Conservation (phyloP, 148 eudicot genomes). For the Vaccinium vitisidaea region DNA sequence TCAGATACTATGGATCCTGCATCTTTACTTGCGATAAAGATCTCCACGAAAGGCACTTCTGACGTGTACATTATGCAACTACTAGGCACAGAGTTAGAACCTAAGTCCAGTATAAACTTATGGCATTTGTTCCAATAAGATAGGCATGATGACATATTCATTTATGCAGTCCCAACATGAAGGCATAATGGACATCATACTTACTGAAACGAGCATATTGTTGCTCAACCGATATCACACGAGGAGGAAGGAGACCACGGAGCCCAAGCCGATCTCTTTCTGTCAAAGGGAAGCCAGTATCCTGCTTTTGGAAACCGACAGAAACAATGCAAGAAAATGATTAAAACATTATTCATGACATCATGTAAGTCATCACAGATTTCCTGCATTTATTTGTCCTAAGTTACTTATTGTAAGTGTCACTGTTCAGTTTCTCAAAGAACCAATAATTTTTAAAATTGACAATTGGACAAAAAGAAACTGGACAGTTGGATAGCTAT, state of each 20-base stretch:
- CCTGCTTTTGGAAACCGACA: constrained; percentile 48
- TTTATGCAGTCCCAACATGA: background rate
- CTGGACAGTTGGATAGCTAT: background rate
- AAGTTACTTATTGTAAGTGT: background rate
- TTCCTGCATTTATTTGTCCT: background rate
- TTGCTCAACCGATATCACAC: constrained; percentile 89
- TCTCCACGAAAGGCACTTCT: background rate
- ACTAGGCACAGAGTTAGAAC: background rate
- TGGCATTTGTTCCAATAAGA: background rate
- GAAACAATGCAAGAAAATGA: background rate
- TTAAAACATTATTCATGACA: background rate
- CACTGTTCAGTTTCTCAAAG: background rate
- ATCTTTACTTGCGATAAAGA: background rate
- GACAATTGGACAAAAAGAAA: background rate
- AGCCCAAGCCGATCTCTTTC: constrained; percentile 98
- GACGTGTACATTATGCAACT: background rate
- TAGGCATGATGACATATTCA: background rate
- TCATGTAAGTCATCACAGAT: background rate
- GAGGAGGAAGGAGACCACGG: constrained; percentile 98
- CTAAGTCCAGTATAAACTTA: background rate
- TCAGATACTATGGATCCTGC: background rate
- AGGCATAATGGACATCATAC: constrained; percentile 26
- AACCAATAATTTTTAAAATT: background rate
- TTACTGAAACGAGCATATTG: constrained; percentile 91
- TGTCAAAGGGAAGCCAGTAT: constrained; percentile 86